Base-by-base conservation (phyloP, 495 filamentous ascomycete species). In the Penicillium robsamsonii region DNA sequence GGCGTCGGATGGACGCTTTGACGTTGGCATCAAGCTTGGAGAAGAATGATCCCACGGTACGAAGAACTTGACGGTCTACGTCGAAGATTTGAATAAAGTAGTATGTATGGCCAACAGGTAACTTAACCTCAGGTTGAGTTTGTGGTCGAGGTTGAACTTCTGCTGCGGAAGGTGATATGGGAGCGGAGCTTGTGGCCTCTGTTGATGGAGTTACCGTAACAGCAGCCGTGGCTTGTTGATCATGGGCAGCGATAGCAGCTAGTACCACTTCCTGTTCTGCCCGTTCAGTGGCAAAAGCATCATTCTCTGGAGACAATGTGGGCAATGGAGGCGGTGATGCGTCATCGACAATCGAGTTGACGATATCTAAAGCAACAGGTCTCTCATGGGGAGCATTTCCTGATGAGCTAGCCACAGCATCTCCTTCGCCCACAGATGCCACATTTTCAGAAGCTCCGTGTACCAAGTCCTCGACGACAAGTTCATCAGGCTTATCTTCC, bases 81-180 rank as follows among this genome's bases (percentile, higher is more conserved):
- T 81, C 80, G 46, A 84, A 84, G 24, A 75, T 55, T 63, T 79
- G 79, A 46, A 79, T 74, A 55, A 79, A 79, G 55, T 79, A 78
- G 48, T 80, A 81, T 5, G 73, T 66, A 46, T 78, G 70, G 1
- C 68, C 69, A 18, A 75, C 67, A 12, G 71, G 72, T 25, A 69
- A 37, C 3, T 57, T 49, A 4, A 67, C 60, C 12, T 61, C 58
- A 8, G 64, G 6, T 11, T 62, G 55, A 1, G 44, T 17, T 9
- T 44, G 27, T 9, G 20, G 9, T 18, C 46, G 56, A 59, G 31
- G 10, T 17, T 35, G 22, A 13, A 42, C 37, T n/a, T 42, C 56
- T 24, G 40, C n/a, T 10, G 24, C 11, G n/a, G 52, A n/a, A 43
- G 54, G 33, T 25, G 57, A 20, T 7, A 20, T 5, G n/a, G 55